phyloP scores from a whole-genome alignment of 805 yeast species.

The Candida insectorum region DNA sequence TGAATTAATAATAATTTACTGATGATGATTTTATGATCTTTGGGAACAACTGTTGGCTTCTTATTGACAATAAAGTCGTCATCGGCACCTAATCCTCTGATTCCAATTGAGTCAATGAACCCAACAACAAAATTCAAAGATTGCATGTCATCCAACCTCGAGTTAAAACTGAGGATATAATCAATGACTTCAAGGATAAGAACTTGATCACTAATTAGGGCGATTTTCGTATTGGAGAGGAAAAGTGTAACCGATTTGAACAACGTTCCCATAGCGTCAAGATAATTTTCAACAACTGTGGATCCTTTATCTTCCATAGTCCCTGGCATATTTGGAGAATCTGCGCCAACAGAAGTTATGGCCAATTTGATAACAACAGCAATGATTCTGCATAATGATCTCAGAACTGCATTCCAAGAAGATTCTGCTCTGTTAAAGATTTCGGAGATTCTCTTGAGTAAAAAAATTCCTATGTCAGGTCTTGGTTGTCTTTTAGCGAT shows the following conservation, averaged over 20 bases:
- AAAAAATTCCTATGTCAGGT: conserved; percentile 50
- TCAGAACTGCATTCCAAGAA: conserved; percentile 60
- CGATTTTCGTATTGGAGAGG: conserved; percentile 43
- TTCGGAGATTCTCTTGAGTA: conserved; percentile 44
- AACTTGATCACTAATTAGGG: conserved; percentile 60
- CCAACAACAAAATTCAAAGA: conserved; percentile 40
- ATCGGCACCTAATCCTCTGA: conserved; percentile 51
- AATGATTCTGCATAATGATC: conserved; percentile 61
- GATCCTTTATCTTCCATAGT: conserved; percentile 17
- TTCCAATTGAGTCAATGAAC: conserved; percentile 53
- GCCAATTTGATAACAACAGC: conserved; percentile 47
- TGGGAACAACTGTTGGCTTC: conserved; percentile 23
- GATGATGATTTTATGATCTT: conserved; percentile 54
- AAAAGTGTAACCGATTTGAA: conserved; percentile 43
- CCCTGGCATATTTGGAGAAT: conserved; percentile 13
- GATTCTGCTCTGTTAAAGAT: conserved; percentile 47
- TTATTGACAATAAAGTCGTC: conserved; percentile 23
- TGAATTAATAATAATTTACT: conserved; percentile 61
- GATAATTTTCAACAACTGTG: too few relatives aligned
- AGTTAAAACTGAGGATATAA: conserved; percentile 45
- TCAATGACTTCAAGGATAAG: conserved; percentile 59
- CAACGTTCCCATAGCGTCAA: conserved; percentile 29
- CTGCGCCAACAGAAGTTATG: conserved; percentile 14
- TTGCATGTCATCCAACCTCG: conserved; percentile 33
- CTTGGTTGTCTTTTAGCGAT: conserved; percentile 30